Conservation (phyloP, 2,329 filamentous ascomycete species). For the Penicillium polonicum region DNA sequence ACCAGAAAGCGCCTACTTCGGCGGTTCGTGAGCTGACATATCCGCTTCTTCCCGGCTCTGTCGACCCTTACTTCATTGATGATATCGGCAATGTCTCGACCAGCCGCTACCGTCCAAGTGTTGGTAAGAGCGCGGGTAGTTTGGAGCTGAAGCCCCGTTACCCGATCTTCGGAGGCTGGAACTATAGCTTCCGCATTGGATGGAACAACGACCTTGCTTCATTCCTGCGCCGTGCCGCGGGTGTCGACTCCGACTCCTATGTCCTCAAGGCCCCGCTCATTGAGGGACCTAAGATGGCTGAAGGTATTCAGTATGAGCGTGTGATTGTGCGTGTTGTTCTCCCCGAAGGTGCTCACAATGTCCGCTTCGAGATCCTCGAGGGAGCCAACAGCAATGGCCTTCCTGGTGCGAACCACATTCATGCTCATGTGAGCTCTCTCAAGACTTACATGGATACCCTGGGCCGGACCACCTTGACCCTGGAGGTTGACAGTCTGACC, state of each 20-base stretch:
- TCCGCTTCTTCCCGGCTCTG: constrained; percentile 73
- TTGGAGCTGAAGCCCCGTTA: constrained; percentile 92
- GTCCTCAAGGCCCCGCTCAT: constrained; percentile 89
- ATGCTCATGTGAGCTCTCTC: constrained; percentile 63
- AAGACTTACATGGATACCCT: constrained; percentile 92
- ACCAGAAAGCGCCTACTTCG: constrained; percentile 72
- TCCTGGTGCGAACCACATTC: constrained; percentile 57
- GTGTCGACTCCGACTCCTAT: constrained; percentile 63
- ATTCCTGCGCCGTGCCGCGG: constrained; percentile 64
- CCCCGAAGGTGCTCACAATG: constrained; percentile 77
- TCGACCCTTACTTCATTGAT: constrained; percentile 91
- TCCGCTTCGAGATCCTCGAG: constrained; percentile 67
- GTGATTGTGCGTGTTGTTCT: constrained; percentile 79
- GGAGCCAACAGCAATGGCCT: constrained; percentile 65
- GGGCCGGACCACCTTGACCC: constrained; percentile 76
- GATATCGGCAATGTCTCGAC: constrained; percentile 97
- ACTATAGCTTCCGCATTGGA: constrained; percentile 93
- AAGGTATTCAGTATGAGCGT: constrained; percentile 83
- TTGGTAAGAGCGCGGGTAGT: constrained; percentile 53
- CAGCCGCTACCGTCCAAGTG: constrained; percentile 69
- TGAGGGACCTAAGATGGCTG: constrained; percentile 81
- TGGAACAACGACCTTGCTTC: constrained; percentile 86
- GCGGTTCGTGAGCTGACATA: constrained; percentile 81
- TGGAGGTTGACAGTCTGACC: constrained; percentile 81
- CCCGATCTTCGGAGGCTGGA: constrained; percentile 96